Evolutionary conservation across 23 red algal species (phyloP), one percentile per base, ranked within the genome.

Genomic region (Gracilaria caudata): DNA sequence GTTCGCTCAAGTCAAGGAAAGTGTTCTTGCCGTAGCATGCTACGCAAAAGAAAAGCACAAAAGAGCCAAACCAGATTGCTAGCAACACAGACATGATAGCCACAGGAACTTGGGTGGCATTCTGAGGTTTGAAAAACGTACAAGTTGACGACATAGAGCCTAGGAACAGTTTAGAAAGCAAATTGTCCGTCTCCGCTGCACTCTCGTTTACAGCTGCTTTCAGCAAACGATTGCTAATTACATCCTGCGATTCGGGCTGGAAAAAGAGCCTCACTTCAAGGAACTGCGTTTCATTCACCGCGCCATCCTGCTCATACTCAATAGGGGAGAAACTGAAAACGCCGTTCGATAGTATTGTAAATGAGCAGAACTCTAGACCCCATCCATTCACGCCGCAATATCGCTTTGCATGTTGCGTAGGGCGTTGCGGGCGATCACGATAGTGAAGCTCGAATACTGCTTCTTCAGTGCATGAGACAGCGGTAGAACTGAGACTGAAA

Each of bases 191-290:
- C 4, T 68, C 64, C 64, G 23, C 1, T 10, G 23, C 5, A 17
- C 26, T 68, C 4, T 68, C 64, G 35, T 17, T 14, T n/a, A 37
- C 9, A 10, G 4, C 4, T 68, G 35, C 30, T 68, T 17, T 68
- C 30, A 68, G 35, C 19, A 32, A 35, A 8, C 30, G 28, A 37
- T 61, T 20, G 57, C 64, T 68, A 68, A 68, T 68, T 68, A 35
- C 23, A 23, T 68, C 64, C 64, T 68, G 30, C 12, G 64, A 68
- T 34, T 68, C 64, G 4, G 30, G 64, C 34, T 36, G 30, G 64
- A 68, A 68, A 68, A 35, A 68, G 14, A 68, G 64, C 64, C 23
- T 68, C 64, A 68, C 64, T 13, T 68, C 64, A n/a, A 36, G 4
- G 64, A 68, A 68, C 23, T 35, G 11, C 6, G 64, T 68, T 68